A percentile compares a stretch with the other conserved stretches of the same genome.
Conservation (phyloP, 495 filamentous ascomycete genomes). For the Stereocaulon alpinum region DNA sequence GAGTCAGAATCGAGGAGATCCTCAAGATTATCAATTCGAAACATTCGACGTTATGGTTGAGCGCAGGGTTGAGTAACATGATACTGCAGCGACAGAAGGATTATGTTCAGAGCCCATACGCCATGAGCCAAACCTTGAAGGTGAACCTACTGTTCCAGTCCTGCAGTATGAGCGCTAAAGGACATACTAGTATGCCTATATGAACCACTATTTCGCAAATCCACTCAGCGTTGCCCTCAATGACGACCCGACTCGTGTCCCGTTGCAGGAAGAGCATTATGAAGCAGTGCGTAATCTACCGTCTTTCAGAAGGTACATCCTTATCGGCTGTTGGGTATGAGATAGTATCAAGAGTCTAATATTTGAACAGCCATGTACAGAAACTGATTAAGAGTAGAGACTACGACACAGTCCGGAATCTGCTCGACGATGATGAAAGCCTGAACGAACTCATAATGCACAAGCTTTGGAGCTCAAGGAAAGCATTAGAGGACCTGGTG, state of each 20-base stretch:
- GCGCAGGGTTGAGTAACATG: conserved; percentile 48
- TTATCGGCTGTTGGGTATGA: neutral
- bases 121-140: conserved; percentile 70
- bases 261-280: conserved; percentile 44
- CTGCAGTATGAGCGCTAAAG: conserved; percentile 5
- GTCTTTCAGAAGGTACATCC: conserved; percentile 59
- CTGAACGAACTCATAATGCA: conserved; percentile 31
- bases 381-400: conserved; percentile 35
- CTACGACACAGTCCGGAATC: conserved; percentile 29
- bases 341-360: neutral
- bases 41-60: conserved; percentile 51
- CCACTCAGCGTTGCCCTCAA: conserved; percentile 59
- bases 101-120: conserved; percentile 76
- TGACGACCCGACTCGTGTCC: conserved; percentile 25
- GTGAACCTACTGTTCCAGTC: conserved; percentile 33
- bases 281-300: conserved; percentile 68
- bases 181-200: conserved; percentile 65
- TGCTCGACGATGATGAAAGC: conserved; percentile 44
- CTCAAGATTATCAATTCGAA: conserved; percentile 55
- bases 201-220: conserved; percentile 95
- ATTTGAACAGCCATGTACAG: conserved; percentile 35
- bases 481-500: conserved; percentile 37
- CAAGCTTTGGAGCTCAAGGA: conserved; percentile 29
- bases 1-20: conserved; percentile 65
- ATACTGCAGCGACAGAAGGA: conserved; percentile 72